Percentiles rank a stretch among this genome's conserved stretches.
phyloP scores from a whole-genome alignment of 257 asterid species.

The Nyctanthes arbortristis region DNA sequence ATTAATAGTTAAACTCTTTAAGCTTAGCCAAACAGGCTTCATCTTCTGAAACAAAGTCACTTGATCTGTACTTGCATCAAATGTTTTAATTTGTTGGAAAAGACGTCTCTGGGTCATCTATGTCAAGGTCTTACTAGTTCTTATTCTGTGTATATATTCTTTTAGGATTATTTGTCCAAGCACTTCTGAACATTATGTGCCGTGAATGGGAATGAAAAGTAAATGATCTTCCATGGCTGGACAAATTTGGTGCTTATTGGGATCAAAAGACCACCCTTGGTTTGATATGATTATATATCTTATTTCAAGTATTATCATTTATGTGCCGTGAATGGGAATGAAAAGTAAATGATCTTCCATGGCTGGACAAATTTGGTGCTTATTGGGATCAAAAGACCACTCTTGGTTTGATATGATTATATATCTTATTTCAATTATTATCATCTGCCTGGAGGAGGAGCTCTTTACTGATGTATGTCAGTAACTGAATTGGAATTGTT shows the following conservation, averaged over 20 bases:
- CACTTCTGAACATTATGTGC: background rate
- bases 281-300: background rate
- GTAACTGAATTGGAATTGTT: background rate
- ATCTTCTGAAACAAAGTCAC: background rate
- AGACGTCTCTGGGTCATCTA: too few species aligned
- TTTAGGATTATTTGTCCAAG: too few species aligned
- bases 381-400: background rate
- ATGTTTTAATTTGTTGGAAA: background rate
- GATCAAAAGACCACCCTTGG: background rate
- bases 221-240: background rate
- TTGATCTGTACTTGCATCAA: background rate
- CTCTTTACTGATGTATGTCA: too few species aligned
- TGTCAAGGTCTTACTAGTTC: too few species aligned
- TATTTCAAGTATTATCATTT: background rate
- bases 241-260: too few species aligned
- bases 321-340: background rate
- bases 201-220: background rate
- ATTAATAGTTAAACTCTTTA: too few species aligned
- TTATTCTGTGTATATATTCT: too few species aligned
- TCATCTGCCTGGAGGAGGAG: background rate
- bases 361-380: too few species aligned
- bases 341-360: background rate
- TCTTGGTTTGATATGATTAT: too few species aligned
- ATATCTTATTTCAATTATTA: background rate
- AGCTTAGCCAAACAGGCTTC: too few species aligned